phyloP scores from a whole-genome alignment of 176 grass and related monocot genomes.

The Cenchrus fungigraminus region DNA sequence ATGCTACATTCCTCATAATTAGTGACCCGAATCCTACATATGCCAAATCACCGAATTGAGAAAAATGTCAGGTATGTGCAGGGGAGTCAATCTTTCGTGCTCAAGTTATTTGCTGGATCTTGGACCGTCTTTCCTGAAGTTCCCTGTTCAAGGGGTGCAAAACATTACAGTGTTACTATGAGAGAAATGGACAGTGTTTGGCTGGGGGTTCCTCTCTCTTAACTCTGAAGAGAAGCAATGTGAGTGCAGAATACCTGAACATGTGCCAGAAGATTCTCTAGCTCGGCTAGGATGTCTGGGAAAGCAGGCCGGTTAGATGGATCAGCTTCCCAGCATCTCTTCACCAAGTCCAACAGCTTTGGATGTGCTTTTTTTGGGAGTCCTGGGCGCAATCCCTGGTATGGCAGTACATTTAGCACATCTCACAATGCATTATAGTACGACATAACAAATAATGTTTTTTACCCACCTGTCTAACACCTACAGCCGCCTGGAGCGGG shows the following conservation, averaged over 20 bases:
- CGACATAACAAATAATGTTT: neutral
- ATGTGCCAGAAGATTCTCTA: conserved; percentile 78
- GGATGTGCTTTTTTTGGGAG: conserved; percentile 73
- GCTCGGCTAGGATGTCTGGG: conserved; percentile 66
- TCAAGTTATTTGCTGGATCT: conserved; percentile 25
- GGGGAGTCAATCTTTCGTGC: conserved; percentile 34
- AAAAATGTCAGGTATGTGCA: conserved; percentile 56
- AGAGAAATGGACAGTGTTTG: neutral
- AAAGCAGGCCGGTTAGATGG: conserved; percentile 81
- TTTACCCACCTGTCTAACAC: conserved; percentile 80
- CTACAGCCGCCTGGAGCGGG: conserved; percentile 93
- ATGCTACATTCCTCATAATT: conserved; percentile 58
- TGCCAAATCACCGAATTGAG: conserved; percentile 29
- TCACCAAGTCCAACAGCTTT: conserved; percentile 73
- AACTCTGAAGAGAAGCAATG: neutral
- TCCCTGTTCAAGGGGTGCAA: conserved; percentile 36
- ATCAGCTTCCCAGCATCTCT: conserved; percentile 78
- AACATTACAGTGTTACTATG: conserved; percentile 1
- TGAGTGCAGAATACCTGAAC: conserved; percentile 61
- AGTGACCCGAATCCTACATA: conserved; percentile 32
- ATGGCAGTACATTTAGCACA: conserved; percentile 32
- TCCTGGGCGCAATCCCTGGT: conserved; percentile 79
- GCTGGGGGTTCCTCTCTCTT: neutral
- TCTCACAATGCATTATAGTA: neutral
- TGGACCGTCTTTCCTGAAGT: conserved; percentile 31